Evolutionary conservation across 805 yeast species (phyloP).

Genomic region (Hyphopichia homilentoma): DNA sequence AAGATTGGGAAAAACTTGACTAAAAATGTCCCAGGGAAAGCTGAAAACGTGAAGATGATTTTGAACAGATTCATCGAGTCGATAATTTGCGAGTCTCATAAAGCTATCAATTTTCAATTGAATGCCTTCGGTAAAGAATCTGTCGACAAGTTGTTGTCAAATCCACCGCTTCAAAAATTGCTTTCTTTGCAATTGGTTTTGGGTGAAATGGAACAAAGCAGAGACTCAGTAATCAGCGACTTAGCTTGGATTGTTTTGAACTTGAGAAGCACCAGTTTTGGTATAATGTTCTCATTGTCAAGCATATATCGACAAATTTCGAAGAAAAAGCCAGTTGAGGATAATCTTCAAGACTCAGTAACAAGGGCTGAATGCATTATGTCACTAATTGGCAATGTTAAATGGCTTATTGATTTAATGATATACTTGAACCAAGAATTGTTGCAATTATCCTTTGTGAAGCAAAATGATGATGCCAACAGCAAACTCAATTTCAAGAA

Average conservation of each 20-base stretch:
- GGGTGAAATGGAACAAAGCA: slow-evolving; percentile 42
- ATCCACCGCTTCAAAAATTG: slow-evolving; percentile 72
- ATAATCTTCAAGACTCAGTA: slow-evolving; percentile 49
- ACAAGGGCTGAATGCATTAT: slow-evolving; percentile 61
- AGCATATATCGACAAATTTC: slow-evolving; percentile 63
- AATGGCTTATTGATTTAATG: slow-evolving; percentile 83
- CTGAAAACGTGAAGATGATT: slow-evolving; percentile 10
- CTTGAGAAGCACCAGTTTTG: slow-evolving; percentile 67
- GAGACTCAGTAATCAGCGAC: slow-evolving; percentile 35
- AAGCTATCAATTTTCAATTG: slow-evolving; percentile 69
- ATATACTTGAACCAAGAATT: slow-evolving; percentile 72
- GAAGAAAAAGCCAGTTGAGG: slow-evolving; percentile 52
- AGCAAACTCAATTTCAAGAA: slow-evolving; percentile 22
- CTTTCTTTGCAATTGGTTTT: slow-evolving; percentile 65
- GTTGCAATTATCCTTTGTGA: slow-evolving; percentile 37
- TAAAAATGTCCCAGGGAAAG: slow-evolving; percentile 10
- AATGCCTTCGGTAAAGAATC: slow-evolving; percentile 65
- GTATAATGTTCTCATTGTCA: slow-evolving; percentile 59
- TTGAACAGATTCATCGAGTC: slow-evolving; percentile 29
- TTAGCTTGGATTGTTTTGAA: slow-evolving; percentile 65
- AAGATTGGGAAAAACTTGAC: slow-evolving; percentile 12
- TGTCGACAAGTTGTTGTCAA: slow-evolving; percentile 68
- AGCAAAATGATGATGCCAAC: slow-evolving; percentile 13
- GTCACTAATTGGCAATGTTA: slow-evolving; percentile 66
- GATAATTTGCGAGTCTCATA: slow-evolving; percentile 62